A percentile compares a stretch with the other conserved stretches of the same genome.
phyloP scores from a whole-genome alignment of 306 rosid genomes.

The Glycine soja region DNA sequence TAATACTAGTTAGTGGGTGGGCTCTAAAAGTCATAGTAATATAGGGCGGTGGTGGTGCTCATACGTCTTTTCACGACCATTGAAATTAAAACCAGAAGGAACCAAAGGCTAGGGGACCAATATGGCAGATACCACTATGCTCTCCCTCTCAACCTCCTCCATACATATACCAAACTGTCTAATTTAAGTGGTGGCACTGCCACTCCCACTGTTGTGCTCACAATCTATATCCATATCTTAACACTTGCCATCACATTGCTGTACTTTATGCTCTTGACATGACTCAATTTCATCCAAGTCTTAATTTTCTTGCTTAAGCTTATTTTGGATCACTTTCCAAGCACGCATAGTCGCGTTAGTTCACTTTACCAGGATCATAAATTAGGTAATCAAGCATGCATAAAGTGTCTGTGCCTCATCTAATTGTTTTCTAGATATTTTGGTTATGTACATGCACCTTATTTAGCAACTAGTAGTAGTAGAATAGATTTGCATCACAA shows the following conservation, averaged over 20 bases:
- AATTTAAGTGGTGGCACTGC: constrained; percentile 1
- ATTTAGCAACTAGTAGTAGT: no score
- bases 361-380: no score
- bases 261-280: constrained; percentile 46
- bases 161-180: background rate
- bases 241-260: background rate
- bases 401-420: no score
- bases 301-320: background rate
- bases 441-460: no score
- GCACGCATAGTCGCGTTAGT: no score
- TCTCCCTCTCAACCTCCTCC: constrained; percentile 41
- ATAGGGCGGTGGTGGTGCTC: constrained; percentile 14
- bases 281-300: constrained; percentile 21
- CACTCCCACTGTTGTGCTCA: background rate
- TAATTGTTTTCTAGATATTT: no score
- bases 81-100: background rate
- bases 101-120: constrained; percentile 43
- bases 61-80: background rate
- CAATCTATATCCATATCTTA: constrained; percentile 19
- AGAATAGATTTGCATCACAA: no score
- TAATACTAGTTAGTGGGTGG: constrained; percentile 43
- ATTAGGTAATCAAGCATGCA: background rate
- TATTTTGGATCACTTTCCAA: background rate
- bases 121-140: constrained; percentile 37
- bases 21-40: constrained; percentile 26